Evolutionary conservation across 2,329 filamentous ascomycete genomes (phyloP).

Genomic region (Sporothrix euskadiensis): DNA sequence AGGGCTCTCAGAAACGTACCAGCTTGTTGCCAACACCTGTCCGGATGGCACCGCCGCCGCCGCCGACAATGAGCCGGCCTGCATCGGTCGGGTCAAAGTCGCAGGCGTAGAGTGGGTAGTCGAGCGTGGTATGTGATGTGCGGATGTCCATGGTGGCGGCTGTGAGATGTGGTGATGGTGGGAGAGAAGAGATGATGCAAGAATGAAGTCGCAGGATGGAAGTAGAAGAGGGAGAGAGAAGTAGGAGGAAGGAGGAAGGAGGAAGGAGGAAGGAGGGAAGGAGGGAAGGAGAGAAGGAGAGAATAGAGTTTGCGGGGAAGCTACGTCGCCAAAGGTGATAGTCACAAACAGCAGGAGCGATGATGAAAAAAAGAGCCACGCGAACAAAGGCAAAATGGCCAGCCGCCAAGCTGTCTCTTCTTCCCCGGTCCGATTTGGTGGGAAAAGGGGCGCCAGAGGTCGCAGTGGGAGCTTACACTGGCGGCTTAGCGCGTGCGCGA

Average conservation of each 20-base stretch:
- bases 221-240: background rate
- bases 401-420: background rate
- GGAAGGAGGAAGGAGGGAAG: background rate
- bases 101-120: slow-evolving; percentile 82
- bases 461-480: slow-evolving; percentile 12
- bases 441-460: slow-evolving; percentile 17
- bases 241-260: background rate
- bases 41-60: slow-evolving; percentile 79
- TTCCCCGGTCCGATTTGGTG: slow-evolving; percentile 8
- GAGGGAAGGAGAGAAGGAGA: background rate
- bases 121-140: slow-evolving; percentile 65
- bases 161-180: background rate
- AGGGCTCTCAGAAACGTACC: slow-evolving; percentile 50
- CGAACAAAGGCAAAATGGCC: background rate
- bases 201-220: background rate
- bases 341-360: slow-evolving; percentile 15
- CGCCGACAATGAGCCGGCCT: slow-evolving; percentile 75
- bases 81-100: slow-evolving; percentile 84
- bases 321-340: background rate
- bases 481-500: slow-evolving; percentile 14
- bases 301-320: slow-evolving; percentile 14
- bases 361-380: background rate
- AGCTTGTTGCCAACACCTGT: slow-evolving; percentile 87
- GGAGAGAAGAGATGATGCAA: background rate
- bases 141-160: slow-evolving; percentile 40